Evolutionary conservation across 306 rosid species (phyloP).

Genomic region (Gleditsia sinensis): DNA sequence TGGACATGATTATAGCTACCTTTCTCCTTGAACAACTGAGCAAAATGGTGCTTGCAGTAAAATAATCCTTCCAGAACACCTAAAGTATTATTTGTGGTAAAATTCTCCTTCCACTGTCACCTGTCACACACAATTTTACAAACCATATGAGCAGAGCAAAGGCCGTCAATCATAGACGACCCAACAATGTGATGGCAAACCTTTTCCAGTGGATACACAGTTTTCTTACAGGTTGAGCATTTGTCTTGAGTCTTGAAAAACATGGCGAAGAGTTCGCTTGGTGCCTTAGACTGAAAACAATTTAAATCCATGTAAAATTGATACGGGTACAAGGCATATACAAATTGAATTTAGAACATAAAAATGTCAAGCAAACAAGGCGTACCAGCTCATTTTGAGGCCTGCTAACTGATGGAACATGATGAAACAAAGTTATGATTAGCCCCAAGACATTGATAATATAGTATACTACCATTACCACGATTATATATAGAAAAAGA

Average conservation of each 20-base stretch:
- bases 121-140: slow-evolving; percentile 35
- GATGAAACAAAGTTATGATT: slow-evolving; percentile 32
- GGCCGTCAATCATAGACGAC: background rate
- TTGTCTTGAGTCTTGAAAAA: slow-evolving; percentile 81
- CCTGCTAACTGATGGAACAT: slow-evolving; percentile 47
- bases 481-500: background rate
- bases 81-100: slow-evolving; percentile 71
- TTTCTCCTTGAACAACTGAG: slow-evolving; percentile 78
- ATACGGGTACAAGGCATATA: background rate
- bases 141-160: background rate
- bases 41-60: slow-evolving; percentile 78
- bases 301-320: background rate
- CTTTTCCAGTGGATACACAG: slow-evolving; percentile 77
- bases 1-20: slow-evolving; percentile 70
- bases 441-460: background rate
- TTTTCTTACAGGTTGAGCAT: slow-evolving; percentile 69
- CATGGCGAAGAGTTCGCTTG: slow-evolving; percentile 59
- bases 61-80: slow-evolving; percentile 68
- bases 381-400: slow-evolving; percentile 51
- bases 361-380: background rate
- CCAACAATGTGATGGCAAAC: slow-evolving; percentile 23
- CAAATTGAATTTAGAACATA: background rate
- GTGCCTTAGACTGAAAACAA: slow-evolving; percentile 47
- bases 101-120: slow-evolving; percentile 67
- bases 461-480: no score